A percentile compares a stretch with the other conserved stretches of the same genome.
These are phyloP conservation scores for Auricularia sp. DNA, from an alignment of 768 basidiomycete species.

Conservation along the genomic window DNA sequence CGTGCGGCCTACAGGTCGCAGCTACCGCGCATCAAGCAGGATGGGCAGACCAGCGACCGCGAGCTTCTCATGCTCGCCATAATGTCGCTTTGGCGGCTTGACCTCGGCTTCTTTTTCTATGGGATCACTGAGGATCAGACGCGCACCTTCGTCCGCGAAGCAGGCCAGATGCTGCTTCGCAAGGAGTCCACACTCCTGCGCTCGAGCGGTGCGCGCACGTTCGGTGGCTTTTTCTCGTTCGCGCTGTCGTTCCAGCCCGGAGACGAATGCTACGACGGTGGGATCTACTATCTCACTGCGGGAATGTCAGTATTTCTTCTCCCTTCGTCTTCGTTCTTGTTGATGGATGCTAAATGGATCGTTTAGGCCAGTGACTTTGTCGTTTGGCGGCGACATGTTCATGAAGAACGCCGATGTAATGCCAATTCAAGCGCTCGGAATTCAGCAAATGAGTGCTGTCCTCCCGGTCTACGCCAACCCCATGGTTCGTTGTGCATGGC, in stretches of 20 bases:
- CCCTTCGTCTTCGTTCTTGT: background rate
- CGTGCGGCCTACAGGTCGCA: background rate
- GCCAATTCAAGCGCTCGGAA: background rate
- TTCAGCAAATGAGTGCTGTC: background rate
- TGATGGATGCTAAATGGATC: background rate
- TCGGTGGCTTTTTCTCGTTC: background rate
- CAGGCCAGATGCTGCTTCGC: background rate
- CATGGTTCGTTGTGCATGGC: background rate
- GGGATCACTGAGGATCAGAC: conserved; percentile 24
- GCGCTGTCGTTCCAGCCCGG: background rate
- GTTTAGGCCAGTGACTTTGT: background rate
- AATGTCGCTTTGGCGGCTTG: conserved; percentile 57
- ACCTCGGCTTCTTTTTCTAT: conserved; percentile 43
- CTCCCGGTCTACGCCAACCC: background rate
- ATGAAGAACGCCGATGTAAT: background rate
- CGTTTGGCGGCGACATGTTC: background rate
- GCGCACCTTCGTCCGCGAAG: background rate
- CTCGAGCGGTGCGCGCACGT: background rate
- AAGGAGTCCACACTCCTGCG: background rate
- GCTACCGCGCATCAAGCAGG: background rate
- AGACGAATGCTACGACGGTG: background rate
- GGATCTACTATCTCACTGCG: background rate
- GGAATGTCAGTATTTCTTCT: background rate
- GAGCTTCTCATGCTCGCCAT: conserved; percentile 63
- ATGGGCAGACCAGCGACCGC: conserved; percentile 14